phyloP scores from a whole-genome alignment of 2,329 filamentous ascomycete species.

The Didymella glomerata region DNA sequence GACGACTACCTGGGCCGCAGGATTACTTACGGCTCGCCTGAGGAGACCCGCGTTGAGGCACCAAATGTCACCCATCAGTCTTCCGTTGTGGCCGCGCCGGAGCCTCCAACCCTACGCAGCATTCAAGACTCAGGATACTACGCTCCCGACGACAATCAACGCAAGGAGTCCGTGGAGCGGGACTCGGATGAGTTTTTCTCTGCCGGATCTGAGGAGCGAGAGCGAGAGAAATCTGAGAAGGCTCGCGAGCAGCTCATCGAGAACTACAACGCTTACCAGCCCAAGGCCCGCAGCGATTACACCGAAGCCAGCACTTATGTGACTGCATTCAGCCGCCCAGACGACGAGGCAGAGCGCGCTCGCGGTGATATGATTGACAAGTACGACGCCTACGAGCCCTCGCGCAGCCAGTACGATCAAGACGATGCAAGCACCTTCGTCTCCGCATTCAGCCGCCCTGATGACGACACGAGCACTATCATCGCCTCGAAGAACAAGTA shows the following conservation, averaged over 20 bases:
- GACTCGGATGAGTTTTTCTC: conserved; percentile 48
- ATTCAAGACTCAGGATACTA: conserved; percentile 47
- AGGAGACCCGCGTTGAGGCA: conserved; percentile 28
- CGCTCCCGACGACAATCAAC: conserved; percentile 41
- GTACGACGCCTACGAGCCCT: conserved; percentile 12
- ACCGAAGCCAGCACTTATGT: conserved; percentile 23
- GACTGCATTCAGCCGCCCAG: conserved; percentile 18
- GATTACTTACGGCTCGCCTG: conserved; percentile 13
- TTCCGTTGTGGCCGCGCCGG: conserved; percentile 26
- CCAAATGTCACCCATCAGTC: conserved; percentile 28
- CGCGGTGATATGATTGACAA: conserved; percentile 23
- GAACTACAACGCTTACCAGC: conserved; percentile 29
- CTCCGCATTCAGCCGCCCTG: conserved; percentile 23
- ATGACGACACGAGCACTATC: conserved; percentile 38
- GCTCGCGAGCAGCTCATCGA: conserved; percentile 27
- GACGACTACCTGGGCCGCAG: conserved; percentile 53
- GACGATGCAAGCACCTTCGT: conserved; percentile 23
- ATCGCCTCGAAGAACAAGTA: conserved; percentile 38
- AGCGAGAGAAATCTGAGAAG: conserved; percentile 31
- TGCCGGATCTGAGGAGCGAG: conserved; percentile 43
- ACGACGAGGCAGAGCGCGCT: conserved; percentile 9
- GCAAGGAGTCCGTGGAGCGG: conserved; percentile 32
- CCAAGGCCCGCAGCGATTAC: conserved; percentile 25
- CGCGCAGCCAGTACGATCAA: conserved; percentile 24
- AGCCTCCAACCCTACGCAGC: conserved; percentile 26